phyloP scores from a whole-genome alignment of 768 basidiomycete species.

The Dioszegia aurantiaca region DNA sequence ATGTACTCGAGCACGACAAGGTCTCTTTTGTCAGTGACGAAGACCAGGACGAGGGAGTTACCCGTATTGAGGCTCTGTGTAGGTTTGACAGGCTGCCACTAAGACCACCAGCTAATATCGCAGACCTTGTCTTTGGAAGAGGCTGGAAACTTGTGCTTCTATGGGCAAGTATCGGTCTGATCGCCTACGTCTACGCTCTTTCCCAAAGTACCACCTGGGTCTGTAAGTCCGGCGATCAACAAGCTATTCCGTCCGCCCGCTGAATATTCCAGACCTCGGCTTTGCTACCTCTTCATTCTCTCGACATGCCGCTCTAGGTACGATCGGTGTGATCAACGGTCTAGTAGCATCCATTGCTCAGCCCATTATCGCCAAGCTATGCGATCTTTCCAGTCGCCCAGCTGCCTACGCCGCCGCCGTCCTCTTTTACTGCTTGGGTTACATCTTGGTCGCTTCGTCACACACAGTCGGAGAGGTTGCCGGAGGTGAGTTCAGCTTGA shows the following conservation, averaged over 20 bases:
- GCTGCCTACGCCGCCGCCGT: slow-evolving; percentile 25
- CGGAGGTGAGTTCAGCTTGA: slow-evolving; percentile 10
- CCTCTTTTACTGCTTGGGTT: slow-evolving; percentile 46
- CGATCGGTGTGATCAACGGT: slow-evolving; percentile 42
- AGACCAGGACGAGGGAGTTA: slow-evolving; percentile 41
- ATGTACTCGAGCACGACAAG: slow-evolving; percentile 14
- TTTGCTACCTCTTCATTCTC: slow-evolving; percentile 47
- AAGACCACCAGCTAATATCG: neutral
- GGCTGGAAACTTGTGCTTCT: slow-evolving; percentile 38
- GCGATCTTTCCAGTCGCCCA: slow-evolving; percentile 18
- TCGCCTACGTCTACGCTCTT: slow-evolving; percentile 35
- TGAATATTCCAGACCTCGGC: slow-evolving; percentile 15
- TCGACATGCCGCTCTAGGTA: slow-evolving; percentile 45
- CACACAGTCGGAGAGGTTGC: slow-evolving; percentile 34
- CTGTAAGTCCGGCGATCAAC: slow-evolving; percentile 18
- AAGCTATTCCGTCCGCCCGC: neutral
- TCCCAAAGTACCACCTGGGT: slow-evolving; percentile 18
- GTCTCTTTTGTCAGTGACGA: slow-evolving; percentile 15
- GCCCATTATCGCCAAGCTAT: slow-evolving; percentile 15
- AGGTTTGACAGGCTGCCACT: slow-evolving; percentile 13
- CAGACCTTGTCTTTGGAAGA: slow-evolving; percentile 42
- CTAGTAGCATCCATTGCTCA: slow-evolving; percentile 39
- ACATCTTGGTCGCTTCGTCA: slow-evolving; percentile 43
- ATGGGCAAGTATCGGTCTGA: slow-evolving; percentile 35
- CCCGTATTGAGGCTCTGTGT: slow-evolving; percentile 44